Conservation (phyloP, 2,329 filamentous ascomycete species). For the Rugonectria rugulosa region DNA sequence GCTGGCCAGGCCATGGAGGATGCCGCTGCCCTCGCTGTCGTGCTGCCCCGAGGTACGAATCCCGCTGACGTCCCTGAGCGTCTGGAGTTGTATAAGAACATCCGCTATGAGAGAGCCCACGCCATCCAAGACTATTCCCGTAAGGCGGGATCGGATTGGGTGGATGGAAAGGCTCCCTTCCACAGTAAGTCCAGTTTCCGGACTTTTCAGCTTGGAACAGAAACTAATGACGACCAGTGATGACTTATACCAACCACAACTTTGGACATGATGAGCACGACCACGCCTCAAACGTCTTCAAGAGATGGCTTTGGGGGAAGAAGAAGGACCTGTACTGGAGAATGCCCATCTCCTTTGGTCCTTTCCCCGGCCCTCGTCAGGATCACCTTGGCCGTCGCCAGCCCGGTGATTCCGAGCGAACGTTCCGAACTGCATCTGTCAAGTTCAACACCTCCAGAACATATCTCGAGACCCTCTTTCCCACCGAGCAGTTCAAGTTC, state of each 20-base stretch:
- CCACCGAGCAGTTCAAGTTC: constrained; percentile 57
- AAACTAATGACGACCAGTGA: constrained; percentile 24
- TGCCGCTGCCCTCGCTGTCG: constrained; percentile 63
- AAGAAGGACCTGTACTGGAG: constrained; percentile 26
- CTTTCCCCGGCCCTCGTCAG: constrained; percentile 29
- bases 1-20: constrained; percentile 75
- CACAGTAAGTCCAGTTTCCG: constrained; percentile 19
- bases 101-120: constrained; percentile 64
- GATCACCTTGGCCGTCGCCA: constrained; percentile 13
- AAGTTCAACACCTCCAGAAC: constrained; percentile 60
- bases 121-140: constrained; percentile 66
- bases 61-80: constrained; percentile 60
- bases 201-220: too few species aligned
- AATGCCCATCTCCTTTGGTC: constrained; percentile 38
- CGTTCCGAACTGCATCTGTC: constrained; percentile 55
- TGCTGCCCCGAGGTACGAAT: constrained; percentile 58
- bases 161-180: constrained; percentile 21
- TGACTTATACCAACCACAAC: constrained; percentile 27
- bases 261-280: constrained; percentile 35
- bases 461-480: constrained; percentile 49
- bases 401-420: constrained; percentile 32
- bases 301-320: constrained; percentile 26
- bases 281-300: constrained; percentile 22
- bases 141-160: constrained; percentile 48
- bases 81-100: constrained; percentile 65